These are phyloP conservation scores for Chrysochromulina tobinii DNA, from an alignment of 78 protist genomes.

Conservation along the genomic window DNA sequence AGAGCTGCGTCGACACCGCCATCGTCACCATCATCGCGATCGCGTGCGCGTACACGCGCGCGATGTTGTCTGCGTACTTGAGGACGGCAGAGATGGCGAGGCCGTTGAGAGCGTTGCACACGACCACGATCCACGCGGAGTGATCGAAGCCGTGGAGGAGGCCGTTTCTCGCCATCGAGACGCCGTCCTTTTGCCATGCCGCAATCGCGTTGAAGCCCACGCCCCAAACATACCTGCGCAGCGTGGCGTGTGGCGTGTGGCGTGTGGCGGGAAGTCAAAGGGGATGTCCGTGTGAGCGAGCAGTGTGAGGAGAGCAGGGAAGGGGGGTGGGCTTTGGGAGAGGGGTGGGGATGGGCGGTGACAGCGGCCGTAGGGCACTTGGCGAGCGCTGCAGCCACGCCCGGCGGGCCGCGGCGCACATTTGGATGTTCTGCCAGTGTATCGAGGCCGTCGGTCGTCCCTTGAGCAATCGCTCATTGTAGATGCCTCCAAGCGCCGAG, in stretches of 20 bases:
- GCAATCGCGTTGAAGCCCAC: neutral
- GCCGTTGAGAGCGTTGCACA: conserved; percentile 10
- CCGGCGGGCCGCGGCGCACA: neutral
- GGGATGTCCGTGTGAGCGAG: too few relatives aligned
- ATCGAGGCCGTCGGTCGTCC: neutral
- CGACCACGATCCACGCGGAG: neutral
- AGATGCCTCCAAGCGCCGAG: neutral
- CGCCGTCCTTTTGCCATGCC: neutral
- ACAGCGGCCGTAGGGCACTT: too few relatives aligned
- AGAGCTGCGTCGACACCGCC: neutral
- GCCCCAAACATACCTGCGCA: neutral
- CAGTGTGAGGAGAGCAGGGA: too few relatives aligned
- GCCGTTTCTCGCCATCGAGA: neutral
- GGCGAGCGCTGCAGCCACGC: too few relatives aligned
- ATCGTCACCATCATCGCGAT: conserved; percentile 9
- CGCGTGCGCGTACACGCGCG: conserved; percentile 11
- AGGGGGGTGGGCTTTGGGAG: too few relatives aligned
- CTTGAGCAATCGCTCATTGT: neutral
- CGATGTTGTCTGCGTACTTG: conserved; percentile 33
- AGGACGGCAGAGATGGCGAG: conserved; percentile 28
- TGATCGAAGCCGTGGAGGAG: neutral
- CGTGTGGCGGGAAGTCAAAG: too few relatives aligned
- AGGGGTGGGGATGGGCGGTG: too few relatives aligned
- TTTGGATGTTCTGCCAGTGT: conserved; percentile 24
- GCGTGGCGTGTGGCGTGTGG: too few relatives aligned